These are phyloP conservation scores for Pythium rhizo-oryzae DNA, from an alignment of 352 stramenopile species.

Conservation along the genomic window DNA sequence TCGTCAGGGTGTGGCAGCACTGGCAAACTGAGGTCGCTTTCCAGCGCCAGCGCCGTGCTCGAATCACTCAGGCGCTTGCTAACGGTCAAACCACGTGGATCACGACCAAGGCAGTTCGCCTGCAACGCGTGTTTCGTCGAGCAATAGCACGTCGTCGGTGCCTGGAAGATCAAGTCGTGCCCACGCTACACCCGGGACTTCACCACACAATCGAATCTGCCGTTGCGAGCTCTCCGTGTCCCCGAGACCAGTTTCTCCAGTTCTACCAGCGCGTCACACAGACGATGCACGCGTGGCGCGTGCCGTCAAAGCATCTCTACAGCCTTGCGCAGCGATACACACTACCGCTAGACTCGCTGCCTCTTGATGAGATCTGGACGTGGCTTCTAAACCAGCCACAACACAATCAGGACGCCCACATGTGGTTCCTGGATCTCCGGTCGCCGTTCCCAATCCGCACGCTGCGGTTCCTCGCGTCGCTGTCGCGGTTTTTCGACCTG, in stretches of 20 bases:
- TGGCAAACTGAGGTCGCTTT: conserved; percentile 9
- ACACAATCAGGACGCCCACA: neutral
- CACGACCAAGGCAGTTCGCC: conserved; percentile 9
- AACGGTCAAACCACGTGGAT: conserved; percentile 27
- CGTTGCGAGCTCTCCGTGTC: neutral
- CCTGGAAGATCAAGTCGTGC: conserved; percentile 14
- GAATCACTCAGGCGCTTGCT: conserved; percentile 11
- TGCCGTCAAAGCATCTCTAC: conserved; percentile 32
- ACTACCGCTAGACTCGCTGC: conserved; percentile 34
- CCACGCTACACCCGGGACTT: conserved; percentile 10
- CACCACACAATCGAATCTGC: neutral
- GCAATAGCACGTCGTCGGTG: conserved; percentile 2
- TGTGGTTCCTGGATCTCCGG: conserved; percentile 38
- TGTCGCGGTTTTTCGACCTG: conserved; percentile 40
- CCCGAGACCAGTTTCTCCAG: conserved; percentile 15
- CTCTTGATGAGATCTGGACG: conserved; percentile 33
- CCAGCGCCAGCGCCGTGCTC: neutral
- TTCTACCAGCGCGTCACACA: conserved; percentile 32
- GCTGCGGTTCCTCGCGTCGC: conserved; percentile 30
- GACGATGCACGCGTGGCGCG: conserved; percentile 40
- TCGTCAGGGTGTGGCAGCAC: neutral
- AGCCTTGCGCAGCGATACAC: conserved; percentile 33
- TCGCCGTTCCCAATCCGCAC: conserved; percentile 35
- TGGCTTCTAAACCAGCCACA: conserved; percentile 29
- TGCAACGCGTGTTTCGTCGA: conserved; percentile 19